Evolutionary conservation across 1,284 basidiomycete species (phyloP).

Genomic region (Rhodotorula sp.): DNA sequence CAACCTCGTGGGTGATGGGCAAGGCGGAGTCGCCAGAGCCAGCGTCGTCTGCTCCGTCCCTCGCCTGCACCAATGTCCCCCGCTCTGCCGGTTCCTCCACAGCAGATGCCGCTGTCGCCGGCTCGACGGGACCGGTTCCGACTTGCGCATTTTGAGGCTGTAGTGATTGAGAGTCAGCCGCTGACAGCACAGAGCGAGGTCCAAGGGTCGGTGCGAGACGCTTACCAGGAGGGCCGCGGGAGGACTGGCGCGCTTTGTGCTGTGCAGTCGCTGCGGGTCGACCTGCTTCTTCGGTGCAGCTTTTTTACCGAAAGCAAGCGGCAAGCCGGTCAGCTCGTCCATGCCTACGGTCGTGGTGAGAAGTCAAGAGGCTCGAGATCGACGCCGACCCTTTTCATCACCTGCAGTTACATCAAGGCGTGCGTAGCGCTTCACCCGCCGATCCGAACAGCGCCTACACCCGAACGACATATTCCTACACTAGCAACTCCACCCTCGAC

Average conservation of each 20-base stretch:
- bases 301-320: conserved; percentile 34
- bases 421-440: too few species aligned
- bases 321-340: conserved; percentile 27
- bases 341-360: neutral
- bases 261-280: neutral
- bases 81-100: neutral
- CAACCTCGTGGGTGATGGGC: conserved; percentile 69
- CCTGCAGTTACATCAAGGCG: too few species aligned
- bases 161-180: too few species aligned
- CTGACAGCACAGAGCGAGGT: too few species aligned
- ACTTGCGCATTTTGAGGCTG: neutral
- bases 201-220: too few species aligned
- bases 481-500: neutral
- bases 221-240: neutral
- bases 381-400: neutral
- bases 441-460: too few species aligned
- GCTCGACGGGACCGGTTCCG: neutral
- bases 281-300: neutral
- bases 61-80: neutral
- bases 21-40: conserved; percentile 44
- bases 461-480: neutral
- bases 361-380: neutral
- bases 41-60: neutral
- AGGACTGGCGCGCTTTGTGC: conserved; percentile 7
- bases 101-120: neutral